Evolutionary conservation across 768 basidiomycete genomes (phyloP), one percentile per base, ranked within the genome.

Genomic region (Rhodotorula taiwanensis): DNA sequence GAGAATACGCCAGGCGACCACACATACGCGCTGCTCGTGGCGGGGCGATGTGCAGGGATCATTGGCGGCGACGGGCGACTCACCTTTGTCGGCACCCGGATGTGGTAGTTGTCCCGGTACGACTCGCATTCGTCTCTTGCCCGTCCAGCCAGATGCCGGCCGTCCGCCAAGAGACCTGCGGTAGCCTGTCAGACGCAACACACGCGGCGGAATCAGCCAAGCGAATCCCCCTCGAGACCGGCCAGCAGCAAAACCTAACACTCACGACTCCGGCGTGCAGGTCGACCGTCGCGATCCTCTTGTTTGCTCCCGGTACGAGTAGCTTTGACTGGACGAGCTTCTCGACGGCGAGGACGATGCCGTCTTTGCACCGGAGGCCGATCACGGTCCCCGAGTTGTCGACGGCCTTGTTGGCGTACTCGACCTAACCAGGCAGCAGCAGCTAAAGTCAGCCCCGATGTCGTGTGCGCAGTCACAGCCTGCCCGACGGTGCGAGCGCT

Each of bases 351-450:
- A 99, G 79, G 30, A 99, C 84, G 63, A 99, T 78, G 27, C 95
- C 95, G 75, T 94, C 91, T 77, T 90, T 93, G 72, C 90, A 88
- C 75, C 89, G 84, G 48, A 99, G 80, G 39, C 93, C 95, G 70
- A 99, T 93, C n/a, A 87, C 91, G 60, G 95, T 97, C 88, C 95
- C 95, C 44, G 94, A 90, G 78, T 95, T 94, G 79, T 99, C 95
- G 66, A 98, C 95, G 18, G 95, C 94, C 78, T 99, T 98, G 79
- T 85, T 87, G 58, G 95, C 95, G 73, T 98, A 98, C 79, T 98
- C 94, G 76, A 98, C 87, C 91, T 94, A 27, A 2, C 4, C 20
- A 21, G 9, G 16, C 20, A 23, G 21, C 3, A 5, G 13, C 11
- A 36, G 54, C 2, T 21, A 8, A 7, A 48, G 53, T 48, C 47